A percentile compares a stretch with the other conserved stretches of the same genome.
Evolutionary conservation across 495 filamentous ascomycete genomes (phyloP).

Genomic region (Bryoglossum gracile): DNA sequence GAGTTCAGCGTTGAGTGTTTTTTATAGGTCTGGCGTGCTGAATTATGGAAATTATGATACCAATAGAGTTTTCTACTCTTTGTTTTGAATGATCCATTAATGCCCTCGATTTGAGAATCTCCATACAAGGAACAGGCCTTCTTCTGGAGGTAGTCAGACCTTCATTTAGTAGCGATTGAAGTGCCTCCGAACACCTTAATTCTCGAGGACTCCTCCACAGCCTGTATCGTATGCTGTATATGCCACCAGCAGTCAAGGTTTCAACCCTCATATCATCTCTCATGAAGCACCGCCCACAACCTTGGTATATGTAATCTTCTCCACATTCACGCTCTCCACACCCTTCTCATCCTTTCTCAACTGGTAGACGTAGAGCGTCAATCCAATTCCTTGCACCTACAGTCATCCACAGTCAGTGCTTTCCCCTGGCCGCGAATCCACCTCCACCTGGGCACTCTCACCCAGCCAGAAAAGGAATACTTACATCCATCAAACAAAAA

Average conservation of each 20-base stretch:
- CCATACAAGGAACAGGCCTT: no score
- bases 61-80: slow-evolving; percentile 18
- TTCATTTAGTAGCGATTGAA: no score
- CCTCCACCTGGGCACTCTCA: background rate
- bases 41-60: slow-evolving; percentile 28
- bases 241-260: no score
- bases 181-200: no score
- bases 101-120: background rate
- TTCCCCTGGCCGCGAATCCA: background rate
- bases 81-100: slow-evolving; percentile 4
- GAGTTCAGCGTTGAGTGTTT: slow-evolving; percentile 9
- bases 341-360: slow-evolving; percentile 84
- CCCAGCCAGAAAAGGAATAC: slow-evolving; percentile 30
- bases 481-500: slow-evolving; percentile 98
- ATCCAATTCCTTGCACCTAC: slow-evolving; percentile 93
- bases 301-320: slow-evolving; percentile 97
- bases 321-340: slow-evolving; percentile 85
- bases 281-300: slow-evolving; percentile 38
- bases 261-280: no score
- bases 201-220: no score
- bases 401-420: slow-evolving; percentile 6
- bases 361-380: slow-evolving; percentile 97
- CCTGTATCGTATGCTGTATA: no score
- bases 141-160: no score
- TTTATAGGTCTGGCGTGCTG: slow-evolving; percentile 1